Conservation (phyloP, 768 basidiomycete genomes). For the Boletellus ananiceps region DNA sequence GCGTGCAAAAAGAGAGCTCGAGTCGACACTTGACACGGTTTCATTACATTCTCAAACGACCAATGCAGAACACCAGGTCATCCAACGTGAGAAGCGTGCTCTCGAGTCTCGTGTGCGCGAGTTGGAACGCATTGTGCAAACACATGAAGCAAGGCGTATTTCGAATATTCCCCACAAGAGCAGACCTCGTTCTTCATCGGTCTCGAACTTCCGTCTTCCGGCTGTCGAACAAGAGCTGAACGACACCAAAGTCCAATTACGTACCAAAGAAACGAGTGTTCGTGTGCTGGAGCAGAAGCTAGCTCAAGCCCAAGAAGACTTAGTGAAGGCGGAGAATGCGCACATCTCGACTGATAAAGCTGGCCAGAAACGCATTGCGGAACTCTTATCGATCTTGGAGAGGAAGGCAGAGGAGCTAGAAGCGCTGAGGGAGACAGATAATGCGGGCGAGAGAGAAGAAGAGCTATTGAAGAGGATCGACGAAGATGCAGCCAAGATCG, state of each 20-base stretch:
- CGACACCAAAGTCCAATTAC: slow-evolving; percentile 41
- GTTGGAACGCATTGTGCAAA: slow-evolving; percentile 43
- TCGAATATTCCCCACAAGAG: slow-evolving; percentile 32
- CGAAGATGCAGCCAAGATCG: slow-evolving; percentile 66
- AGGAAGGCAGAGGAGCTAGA: slow-evolving; percentile 59
- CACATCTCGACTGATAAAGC: slow-evolving; percentile 50
- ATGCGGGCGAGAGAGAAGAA: slow-evolving; percentile 49
- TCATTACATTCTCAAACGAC: slow-evolving; percentile 50
- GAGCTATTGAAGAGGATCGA: slow-evolving; percentile 63
- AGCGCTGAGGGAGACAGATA: slow-evolving; percentile 37
- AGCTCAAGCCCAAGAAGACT: slow-evolving; percentile 42
- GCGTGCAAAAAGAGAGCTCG: slow-evolving; percentile 48
- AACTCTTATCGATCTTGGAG: slow-evolving; percentile 42
- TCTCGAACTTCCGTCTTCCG: slow-evolving; percentile 46
- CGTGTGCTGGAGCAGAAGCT: slow-evolving; percentile 43
- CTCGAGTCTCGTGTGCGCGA: slow-evolving; percentile 58
- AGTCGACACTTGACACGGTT: slow-evolving; percentile 50
- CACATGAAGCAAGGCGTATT: slow-evolving; percentile 30
- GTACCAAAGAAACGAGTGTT: slow-evolving; percentile 44
- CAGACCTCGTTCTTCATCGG: slow-evolving; percentile 56
- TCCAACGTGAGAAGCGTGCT: slow-evolving; percentile 54
- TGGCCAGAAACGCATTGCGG: slow-evolving; percentile 40
- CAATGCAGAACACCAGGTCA: slow-evolving; percentile 37
- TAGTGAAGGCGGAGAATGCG: slow-evolving; percentile 55
- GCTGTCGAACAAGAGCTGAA: slow-evolving; percentile 54